Evolutionary conservation across 129 eudicot genomes (phyloP), one percentile per base, ranked within the genome.

Genomic region (Centella asiatica): DNA sequence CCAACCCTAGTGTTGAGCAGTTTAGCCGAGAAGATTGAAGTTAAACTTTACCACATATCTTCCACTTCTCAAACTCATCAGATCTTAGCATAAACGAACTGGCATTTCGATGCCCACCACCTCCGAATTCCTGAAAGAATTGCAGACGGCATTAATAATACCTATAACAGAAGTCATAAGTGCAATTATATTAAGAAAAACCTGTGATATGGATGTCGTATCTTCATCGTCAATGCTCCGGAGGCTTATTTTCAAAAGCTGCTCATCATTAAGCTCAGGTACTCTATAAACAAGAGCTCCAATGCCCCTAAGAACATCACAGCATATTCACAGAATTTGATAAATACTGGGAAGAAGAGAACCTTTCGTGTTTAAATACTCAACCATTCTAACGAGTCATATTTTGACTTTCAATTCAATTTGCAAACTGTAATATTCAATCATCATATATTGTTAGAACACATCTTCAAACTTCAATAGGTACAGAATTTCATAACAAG

Each of bases 81-180:
- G 72, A 33, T 12, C 45, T 71, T 50, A 90, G 26, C 89, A 86
- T 73, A 66, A 86, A 90, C 6, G 95, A 90, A 71, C 95, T 90
- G 8, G 97, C 97, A 75, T 81, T 86, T 51, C 83, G 77, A 76
- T 90, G 95, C 11, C 97, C 97, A 31, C 97, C 97, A 26, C 95
- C 97, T 56, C 97, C 90, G 53, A 72, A 82, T 73, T 73, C 72
- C 94, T 90, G 70, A 63, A 46, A 42, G 27, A 0, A 69, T 33
- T 51, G 22, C 11, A 37, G 7, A 45, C 10, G 23, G 11, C 4
- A 18, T 44, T 34, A 66, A 42, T 18, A 40, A n/a, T n/a, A n/a
- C 28, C 23, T 63, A 39, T 25, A 34, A 9, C 28, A 27, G 29
- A 19, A 36, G 29, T 36, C 9, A 17, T 15, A 42, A 37, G 34